Evolutionary conservation across 73 alveolate genomes (phyloP), one percentile per base, ranked within the genome.

Genomic region (Vitrella brassicaformis): DNA sequence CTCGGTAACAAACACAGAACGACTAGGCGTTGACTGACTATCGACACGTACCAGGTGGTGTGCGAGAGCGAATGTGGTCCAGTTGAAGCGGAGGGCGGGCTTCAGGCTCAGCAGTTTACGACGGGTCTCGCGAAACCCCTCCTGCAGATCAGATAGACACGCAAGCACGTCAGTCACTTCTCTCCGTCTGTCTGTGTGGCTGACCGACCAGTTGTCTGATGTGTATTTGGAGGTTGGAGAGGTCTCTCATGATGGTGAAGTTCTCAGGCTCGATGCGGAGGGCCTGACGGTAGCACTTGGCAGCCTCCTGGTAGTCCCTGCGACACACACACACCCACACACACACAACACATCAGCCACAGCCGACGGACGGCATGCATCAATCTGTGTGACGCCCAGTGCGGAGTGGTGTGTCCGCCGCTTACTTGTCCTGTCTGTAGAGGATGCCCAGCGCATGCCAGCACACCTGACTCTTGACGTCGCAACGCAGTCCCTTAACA

Each of bases 371-470:
- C n/a, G n/a, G n/a, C n/a, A n/a, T n/a, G n/a, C n/a, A n/a, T n/a
- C n/a, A n/a, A n/a, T n/a, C n/a, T n/a, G n/a, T n/a, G n/a, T n/a
- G n/a, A n/a, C n/a, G n/a, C n/a, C n/a, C n/a, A n/a, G n/a, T n/a
- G n/a, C n/a, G n/a, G n/a, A n/a, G n/a, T n/a, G n/a, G n/a, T n/a
- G n/a, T n/a, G n/a, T n/a, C n/a, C n/a, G n/a, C n/a, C n/a, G n/a
- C n/a, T n/a, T n/a, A n/a, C n/a, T n/a, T n/a, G 66, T 85, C 93
- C 64, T 91, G 89, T 56, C 95, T 87, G 71, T 93, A 80, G 71
- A 93, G 81, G 72, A 93, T 72, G 65, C 97, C 98, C 78, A 84
- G 80, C 47, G 82, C 93, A 71, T 93, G 97, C 98, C 98, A 93
- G 84, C 96, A 91, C 28, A 91, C 91, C 80, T 92, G 85, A 74